Evolutionary conservation across 805 yeast genomes (phyloP).

Genomic region (Candida coquimbonensis): DNA sequence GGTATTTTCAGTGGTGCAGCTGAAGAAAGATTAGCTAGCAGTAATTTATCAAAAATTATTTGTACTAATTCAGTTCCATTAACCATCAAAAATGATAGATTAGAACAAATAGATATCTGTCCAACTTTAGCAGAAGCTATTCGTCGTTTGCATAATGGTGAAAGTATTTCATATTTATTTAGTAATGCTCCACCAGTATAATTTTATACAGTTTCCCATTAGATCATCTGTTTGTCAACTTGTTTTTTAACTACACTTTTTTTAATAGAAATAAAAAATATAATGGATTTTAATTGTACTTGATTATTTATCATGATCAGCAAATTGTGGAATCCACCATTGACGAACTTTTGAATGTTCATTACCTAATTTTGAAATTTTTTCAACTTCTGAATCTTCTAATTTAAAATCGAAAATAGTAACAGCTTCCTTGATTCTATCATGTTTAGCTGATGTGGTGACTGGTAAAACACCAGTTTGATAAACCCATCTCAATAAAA

Average conservation of each 20-base stretch:
- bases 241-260: too few relatives aligned
- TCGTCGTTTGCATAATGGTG: conserved; percentile 93
- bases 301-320: conserved; percentile 11
- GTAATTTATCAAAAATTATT: conserved; percentile 64
- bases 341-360: conserved; percentile 26
- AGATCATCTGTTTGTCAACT: too few relatives aligned
- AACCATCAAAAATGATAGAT: conserved; percentile 48
- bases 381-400: conserved; percentile 40
- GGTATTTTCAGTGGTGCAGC: conserved; percentile 90
- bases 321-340: conserved; percentile 27
- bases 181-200: conserved; percentile 46
- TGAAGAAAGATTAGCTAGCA: conserved; percentile 57
- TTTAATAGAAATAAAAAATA: too few relatives aligned
- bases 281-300: neutral
- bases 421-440: conserved; percentile 46
- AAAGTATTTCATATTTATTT: conserved; percentile 83
- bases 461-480: conserved; percentile 62
- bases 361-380: conserved; percentile 36
- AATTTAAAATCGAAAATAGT: conserved; percentile 51
- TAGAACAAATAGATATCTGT: conserved; percentile 78
- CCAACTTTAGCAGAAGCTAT: conserved; percentile 90
- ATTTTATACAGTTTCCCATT: neutral
- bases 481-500: conserved; percentile 64
- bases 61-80: conserved; percentile 94
- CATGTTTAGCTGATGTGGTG: conserved; percentile 59